Evolutionary conservation across 1,139 yeast genomes (phyloP), one percentile per base, ranked within the genome.

Genomic region (Blastobotrys malaysiensis): DNA sequence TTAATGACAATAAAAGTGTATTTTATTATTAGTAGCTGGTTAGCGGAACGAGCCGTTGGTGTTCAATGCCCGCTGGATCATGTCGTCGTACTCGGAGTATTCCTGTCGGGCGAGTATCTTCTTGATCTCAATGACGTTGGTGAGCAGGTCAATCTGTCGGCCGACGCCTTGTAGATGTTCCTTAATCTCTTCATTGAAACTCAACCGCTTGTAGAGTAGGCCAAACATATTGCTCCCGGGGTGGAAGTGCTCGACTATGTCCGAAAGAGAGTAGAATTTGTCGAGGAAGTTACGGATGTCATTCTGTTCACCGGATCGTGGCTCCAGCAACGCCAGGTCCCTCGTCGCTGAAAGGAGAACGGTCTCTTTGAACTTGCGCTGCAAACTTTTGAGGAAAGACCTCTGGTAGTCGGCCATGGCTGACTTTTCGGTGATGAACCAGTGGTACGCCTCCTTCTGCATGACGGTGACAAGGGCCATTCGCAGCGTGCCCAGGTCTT

Each of bases 221-320:
- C 54, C 54, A 20, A 43, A 52, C 11, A 52, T 51, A 20, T 52
- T 52, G 3, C 51, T 52, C 11, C 51, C 54, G n/a, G 39, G 24
- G 43, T 52, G 48, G 43, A 52, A 52, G 20, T 52, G 51, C n/a
- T 52, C 54, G 48, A 52, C 48, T 2, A 43, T 51, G 18, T 52
- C 54, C 6, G 54, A 50, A n/a, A 52, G 48, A 9, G 49, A 19
- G 21, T 52, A 52, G 22, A 52, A 52, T 11, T 45, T 21, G 18
- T 52, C 50, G 27, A 52, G 20, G 31, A 52, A 52, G 13, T 16
- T 22, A 6, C 54, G 51, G 39, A 52, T 44, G 20, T 52, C 48
- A 20, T 9, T 9, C 1, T 45, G 48, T 5, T 5, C 9, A 6
- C 45, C 18, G 13, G 46, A 27, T n/a, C 22, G 48, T 3, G 54